Evolutionary conservation across 116 monocot species (phyloP).

Genomic region (Iris pallida): DNA sequence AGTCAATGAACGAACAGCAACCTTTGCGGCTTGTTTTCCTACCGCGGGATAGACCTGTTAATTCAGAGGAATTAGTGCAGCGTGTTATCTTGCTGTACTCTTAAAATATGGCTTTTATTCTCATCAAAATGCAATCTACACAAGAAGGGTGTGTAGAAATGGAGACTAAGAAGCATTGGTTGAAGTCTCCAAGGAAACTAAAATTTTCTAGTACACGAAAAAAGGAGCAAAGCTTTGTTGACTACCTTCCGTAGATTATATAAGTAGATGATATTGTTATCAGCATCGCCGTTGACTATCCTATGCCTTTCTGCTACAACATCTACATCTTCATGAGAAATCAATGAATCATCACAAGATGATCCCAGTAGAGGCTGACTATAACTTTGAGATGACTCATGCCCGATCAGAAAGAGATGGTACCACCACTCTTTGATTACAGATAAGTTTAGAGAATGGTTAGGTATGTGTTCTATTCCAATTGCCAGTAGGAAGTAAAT

Average conservation of each 20-base stretch:
- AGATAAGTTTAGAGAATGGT: slow-evolving; percentile 32
- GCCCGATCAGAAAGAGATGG: slow-evolving; percentile 8
- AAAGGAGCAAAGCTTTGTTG: background rate
- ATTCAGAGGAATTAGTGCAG: background rate
- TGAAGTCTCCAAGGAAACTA: no score
- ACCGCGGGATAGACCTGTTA: slow-evolving; percentile 60
- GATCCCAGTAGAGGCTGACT: slow-evolving; percentile 58
- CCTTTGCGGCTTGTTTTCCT: slow-evolving; percentile 41
- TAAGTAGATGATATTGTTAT: slow-evolving; percentile 69
- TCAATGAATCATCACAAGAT: slow-evolving; percentile 13
- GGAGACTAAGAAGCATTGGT: no score
- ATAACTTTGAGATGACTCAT: slow-evolving; percentile 23
- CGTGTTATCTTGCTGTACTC: no score
- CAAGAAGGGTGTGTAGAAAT: no score
- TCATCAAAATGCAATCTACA: no score
- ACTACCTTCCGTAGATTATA: slow-evolving; percentile 73
- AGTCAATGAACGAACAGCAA: slow-evolving; percentile 80
- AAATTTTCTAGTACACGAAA: background rate
- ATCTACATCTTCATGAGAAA: slow-evolving; percentile 71
- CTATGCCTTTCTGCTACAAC: slow-evolving; percentile 68
- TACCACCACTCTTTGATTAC: slow-evolving; percentile 36
- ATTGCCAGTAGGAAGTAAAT: slow-evolving; percentile 60
- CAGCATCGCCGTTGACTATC: slow-evolving; percentile 42
- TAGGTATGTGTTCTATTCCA: slow-evolving; percentile 46
- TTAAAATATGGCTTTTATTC: no score